Percentiles rank a stretch among this genome's conserved stretches.
Evolutionary conservation across 495 filamentous ascomycete species (phyloP).

Genomic region (Neurospora sp.): DNA sequence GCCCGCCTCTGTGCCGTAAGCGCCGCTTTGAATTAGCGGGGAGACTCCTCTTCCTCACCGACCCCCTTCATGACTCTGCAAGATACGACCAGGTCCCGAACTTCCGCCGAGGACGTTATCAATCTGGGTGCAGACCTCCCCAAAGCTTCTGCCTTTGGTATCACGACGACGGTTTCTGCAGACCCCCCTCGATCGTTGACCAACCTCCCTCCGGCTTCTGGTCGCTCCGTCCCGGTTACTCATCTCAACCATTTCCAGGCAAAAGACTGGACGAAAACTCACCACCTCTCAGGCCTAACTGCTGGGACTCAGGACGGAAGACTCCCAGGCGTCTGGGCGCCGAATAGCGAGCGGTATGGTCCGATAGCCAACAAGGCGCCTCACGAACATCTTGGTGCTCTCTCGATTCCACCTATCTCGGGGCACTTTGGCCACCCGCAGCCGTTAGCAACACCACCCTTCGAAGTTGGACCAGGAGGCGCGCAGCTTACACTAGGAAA

Average conservation of each 20-base stretch:
- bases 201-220: conserved; percentile 5
- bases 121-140: conserved; percentile 3
- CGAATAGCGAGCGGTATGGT: conserved; percentile 17
- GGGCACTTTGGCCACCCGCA: not conserved
- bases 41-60: not conserved
- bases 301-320: not conserved
- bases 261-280: not conserved
- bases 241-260: not conserved
- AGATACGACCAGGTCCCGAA: conserved; percentile 4
- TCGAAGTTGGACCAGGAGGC: not conserved
- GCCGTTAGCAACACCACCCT: not conserved
- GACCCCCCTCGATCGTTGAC: not conserved
- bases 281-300: not conserved
- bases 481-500: conserved; percentile 6
- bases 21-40: not conserved
- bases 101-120: conserved; percentile 5
- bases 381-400: not conserved
- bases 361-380: conserved; percentile 5
- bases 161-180: not conserved
- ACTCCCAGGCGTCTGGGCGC: conserved; percentile 2
- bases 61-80: conserved; percentile 15
- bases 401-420: not conserved
- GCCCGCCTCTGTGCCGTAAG: not conserved
- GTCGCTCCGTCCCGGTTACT: conserved; percentile 5
- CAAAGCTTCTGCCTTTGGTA: not conserved